phyloP scores from a whole-genome alignment of 371 early-diverging fungal genomes.

The Mucor lusitanicus region DNA sequence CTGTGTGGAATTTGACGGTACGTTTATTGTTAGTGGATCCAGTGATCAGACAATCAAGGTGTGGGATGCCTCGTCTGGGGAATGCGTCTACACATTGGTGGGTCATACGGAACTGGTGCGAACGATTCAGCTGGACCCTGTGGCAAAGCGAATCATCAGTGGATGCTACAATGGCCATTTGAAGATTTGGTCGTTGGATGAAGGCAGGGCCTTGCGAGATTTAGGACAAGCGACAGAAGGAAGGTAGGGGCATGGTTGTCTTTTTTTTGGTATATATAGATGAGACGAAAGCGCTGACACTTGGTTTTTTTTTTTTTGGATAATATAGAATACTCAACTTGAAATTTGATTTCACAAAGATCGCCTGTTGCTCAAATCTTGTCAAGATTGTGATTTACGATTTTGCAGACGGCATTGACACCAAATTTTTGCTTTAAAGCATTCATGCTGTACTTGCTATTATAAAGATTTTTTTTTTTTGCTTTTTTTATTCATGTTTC shows the following conservation, averaged over 20 bases:
- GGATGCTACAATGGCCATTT: constrained; percentile 86
- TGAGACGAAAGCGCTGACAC: no score
- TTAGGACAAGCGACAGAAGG: constrained; percentile 63
- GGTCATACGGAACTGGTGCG: constrained; percentile 83
- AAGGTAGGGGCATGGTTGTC: constrained; percentile 57
- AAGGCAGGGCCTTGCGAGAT: constrained; percentile 50
- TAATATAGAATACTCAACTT: constrained; percentile 89
- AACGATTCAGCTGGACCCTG: constrained; percentile 58
- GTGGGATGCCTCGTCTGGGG: constrained; percentile 79
- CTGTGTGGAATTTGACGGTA: constrained; percentile 94
- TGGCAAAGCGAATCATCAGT: constrained; percentile 65
- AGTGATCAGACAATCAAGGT: constrained; percentile 94
- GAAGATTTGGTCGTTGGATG: constrained; percentile 79
- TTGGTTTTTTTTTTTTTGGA: constrained; percentile 8
- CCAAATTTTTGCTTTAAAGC: constrained; percentile 46
- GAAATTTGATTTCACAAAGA: constrained; percentile 77
- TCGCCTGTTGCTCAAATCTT: constrained; percentile 84
- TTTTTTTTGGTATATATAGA: constrained; percentile 50
- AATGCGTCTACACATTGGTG: constrained; percentile 41
- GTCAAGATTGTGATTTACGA: constrained; percentile 78
- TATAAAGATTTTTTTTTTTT: no score
- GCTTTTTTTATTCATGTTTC: no score
- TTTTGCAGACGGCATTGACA: constrained; percentile 71
- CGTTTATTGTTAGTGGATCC: constrained; percentile 90
- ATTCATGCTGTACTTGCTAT: no score